Evolutionary conservation across 257 asterid genomes (phyloP).

Genomic region (Striga asiatica): DNA sequence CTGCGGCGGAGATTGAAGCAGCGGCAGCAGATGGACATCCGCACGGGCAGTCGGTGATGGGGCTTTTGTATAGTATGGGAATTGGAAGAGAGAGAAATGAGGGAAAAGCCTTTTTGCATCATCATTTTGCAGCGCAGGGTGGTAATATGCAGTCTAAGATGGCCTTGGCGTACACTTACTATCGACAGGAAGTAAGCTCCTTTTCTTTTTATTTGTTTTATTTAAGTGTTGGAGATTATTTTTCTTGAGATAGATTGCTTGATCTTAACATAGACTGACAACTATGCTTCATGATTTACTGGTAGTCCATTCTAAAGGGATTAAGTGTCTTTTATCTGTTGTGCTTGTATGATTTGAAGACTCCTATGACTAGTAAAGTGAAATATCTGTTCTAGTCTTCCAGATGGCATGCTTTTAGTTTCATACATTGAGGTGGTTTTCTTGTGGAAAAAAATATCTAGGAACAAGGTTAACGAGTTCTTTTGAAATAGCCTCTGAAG

Average conservation of each 20-base stretch:
- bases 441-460: background rate
- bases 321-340: background rate
- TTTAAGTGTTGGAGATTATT: background rate
- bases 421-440: background rate
- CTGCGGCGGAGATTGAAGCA: slow-evolving; percentile 56
- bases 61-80: slow-evolving; percentile 72
- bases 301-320: background rate
- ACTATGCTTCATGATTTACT: background rate
- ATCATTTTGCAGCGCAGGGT: slow-evolving; percentile 65
- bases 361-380: background rate
- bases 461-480: no score
- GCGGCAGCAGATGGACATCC: slow-evolving; percentile 56
- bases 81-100: slow-evolving; percentile 70
- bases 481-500: no score
- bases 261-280: background rate
- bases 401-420: background rate
- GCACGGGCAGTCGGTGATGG: slow-evolving; percentile 78
- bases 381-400: background rate
- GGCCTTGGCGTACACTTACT: slow-evolving; percentile 79
- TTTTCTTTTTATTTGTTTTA: background rate
- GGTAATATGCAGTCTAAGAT: slow-evolving; percentile 95
- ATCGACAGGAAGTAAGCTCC: slow-evolving; percentile 70
- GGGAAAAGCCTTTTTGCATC: slow-evolving; percentile 63
- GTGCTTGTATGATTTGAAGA: background rate
- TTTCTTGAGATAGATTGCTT: background rate